These are phyloP conservation scores for Nissolia schottii DNA, from an alignment of 306 rosid genomes.

Conservation along the genomic window DNA sequence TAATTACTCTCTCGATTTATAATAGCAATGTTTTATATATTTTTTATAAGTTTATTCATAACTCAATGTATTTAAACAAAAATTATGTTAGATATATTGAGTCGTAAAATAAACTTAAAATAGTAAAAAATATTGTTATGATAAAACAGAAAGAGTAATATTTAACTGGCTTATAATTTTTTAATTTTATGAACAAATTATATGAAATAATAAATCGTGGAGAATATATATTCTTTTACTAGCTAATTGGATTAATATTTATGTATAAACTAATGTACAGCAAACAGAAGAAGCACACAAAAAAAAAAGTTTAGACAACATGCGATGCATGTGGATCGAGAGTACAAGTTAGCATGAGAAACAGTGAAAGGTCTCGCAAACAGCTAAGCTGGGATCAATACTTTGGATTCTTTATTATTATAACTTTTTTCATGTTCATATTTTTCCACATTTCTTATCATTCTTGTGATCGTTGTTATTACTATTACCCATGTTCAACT, in stretches of 20 bases:
- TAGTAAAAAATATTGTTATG: too few relatives aligned
- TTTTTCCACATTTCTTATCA: neutral
- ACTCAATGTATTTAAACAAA: too few relatives aligned
- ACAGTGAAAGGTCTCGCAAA: conserved; percentile 1
- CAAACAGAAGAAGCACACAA: neutral
- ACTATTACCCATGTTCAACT: neutral
- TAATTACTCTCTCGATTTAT: too few relatives aligned
- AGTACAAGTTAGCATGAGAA: conserved; percentile 1
- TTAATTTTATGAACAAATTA: too few relatives aligned
- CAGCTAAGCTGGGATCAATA: conserved; percentile 13
- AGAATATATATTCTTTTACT: neutral
- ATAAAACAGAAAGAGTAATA: too few relatives aligned
- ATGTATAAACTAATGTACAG: neutral
- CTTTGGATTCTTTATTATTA: conserved; percentile 8
- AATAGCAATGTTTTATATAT: too few relatives aligned
- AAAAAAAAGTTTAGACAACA: neutral
- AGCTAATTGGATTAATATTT: neutral
- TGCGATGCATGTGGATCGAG: neutral
- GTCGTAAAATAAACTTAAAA: too few relatives aligned
- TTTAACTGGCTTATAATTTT: too few relatives aligned
- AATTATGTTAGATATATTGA: too few relatives aligned
- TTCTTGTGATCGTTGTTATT: neutral
- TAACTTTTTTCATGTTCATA: neutral
- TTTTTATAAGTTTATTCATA: neutral
- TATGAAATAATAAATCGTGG: neutral